A percentile compares a stretch with the other conserved stretches of the same genome.
Evolutionary conservation across 1,284 basidiomycete genomes (phyloP).

Genomic region (Sanghuangporus sanghuang): DNA sequence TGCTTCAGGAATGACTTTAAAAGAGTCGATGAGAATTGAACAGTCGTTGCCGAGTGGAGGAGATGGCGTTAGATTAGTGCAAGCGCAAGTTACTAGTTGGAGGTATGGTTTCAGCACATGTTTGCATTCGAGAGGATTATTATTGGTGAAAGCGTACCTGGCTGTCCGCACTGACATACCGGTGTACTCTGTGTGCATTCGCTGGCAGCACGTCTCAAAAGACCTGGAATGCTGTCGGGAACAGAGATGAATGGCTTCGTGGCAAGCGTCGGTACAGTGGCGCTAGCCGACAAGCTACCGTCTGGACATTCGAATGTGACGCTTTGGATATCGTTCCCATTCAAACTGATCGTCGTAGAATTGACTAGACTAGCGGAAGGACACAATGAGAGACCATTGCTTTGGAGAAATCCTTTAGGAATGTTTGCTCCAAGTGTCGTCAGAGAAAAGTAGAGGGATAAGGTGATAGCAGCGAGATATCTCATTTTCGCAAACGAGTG

Average conservation of each 20-base stretch:
- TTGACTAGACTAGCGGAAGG: constrained; percentile 10
- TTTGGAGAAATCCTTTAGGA: background rate
- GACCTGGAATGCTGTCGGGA: background rate
- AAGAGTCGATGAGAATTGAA: background rate
- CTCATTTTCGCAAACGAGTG: too few species aligned
- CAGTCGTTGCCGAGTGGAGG: background rate
- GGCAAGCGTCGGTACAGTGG: background rate
- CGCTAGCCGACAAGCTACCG: background rate
- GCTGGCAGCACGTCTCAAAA: constrained; percentile 4
- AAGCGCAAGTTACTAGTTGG: background rate
- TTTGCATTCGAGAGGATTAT: too few species aligned
- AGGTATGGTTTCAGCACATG: too few species aligned
- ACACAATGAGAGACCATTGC: constrained; percentile 3
- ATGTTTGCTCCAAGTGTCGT: background rate
- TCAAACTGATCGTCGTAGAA: constrained; percentile 2
- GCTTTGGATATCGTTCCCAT: constrained; percentile 9
- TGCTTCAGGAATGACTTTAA: background rate
- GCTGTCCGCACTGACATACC: constrained; percentile 20
- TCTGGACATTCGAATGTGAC: constrained; percentile 14
- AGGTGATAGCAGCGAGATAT: too few species aligned
- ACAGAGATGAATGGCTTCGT: background rate
- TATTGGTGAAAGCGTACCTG: constrained; percentile 18
- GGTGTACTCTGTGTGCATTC: constrained; percentile 13
- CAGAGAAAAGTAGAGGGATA: too few species aligned
- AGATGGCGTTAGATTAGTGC: background rate